Evolutionary conservation across 2,329 filamentous ascomycete genomes (phyloP).

Genomic region (Lecanicillium sp.): DNA sequence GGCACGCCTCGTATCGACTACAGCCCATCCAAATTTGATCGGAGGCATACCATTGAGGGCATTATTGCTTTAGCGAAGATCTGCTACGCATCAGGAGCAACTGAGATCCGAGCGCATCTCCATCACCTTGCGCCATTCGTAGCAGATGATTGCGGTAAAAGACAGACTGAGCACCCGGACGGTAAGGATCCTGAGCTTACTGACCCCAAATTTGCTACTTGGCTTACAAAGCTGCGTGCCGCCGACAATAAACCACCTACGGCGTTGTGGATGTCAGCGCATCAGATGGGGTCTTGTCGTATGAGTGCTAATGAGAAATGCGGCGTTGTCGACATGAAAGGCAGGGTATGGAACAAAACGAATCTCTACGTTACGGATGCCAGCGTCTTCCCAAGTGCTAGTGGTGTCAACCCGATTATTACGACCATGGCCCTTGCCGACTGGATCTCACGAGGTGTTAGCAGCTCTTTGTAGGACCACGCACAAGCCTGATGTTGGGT

Average conservation of each 20-base stretch:
- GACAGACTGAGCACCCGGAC: constrained; percentile 10
- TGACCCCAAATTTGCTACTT: constrained; percentile 52
- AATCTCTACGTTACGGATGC: constrained; percentile 65
- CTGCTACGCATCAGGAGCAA: constrained; percentile 67
- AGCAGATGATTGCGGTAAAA: constrained; percentile 17
- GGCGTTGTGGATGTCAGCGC: constrained; percentile 56
- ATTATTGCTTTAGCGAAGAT: constrained; percentile 66
- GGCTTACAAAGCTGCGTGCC: constrained; percentile 44
- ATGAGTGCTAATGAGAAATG: constrained; percentile 51
- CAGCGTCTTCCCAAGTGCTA: constrained; percentile 68
- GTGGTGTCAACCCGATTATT: constrained; percentile 76
- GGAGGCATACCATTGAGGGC: constrained; percentile 63
- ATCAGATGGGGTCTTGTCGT: constrained; percentile 72
- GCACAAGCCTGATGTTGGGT: too few relatives aligned
- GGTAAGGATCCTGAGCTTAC: constrained; percentile 37
- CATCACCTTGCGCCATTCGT: constrained; percentile 57
- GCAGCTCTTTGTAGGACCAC: too few relatives aligned
- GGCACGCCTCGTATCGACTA: constrained; percentile 64
- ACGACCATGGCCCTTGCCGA: constrained; percentile 66
- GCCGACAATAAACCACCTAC: constrained; percentile 44
- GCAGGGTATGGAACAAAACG: constrained; percentile 57
- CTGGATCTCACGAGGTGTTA: constrained; percentile 55
- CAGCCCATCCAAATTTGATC: constrained; percentile 62
- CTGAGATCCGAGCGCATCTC: constrained; percentile 63
- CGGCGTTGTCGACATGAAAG: constrained; percentile 51